phyloP scores from a whole-genome alignment of 805 yeast genomes.

The Yarrowia divulgata region DNA sequence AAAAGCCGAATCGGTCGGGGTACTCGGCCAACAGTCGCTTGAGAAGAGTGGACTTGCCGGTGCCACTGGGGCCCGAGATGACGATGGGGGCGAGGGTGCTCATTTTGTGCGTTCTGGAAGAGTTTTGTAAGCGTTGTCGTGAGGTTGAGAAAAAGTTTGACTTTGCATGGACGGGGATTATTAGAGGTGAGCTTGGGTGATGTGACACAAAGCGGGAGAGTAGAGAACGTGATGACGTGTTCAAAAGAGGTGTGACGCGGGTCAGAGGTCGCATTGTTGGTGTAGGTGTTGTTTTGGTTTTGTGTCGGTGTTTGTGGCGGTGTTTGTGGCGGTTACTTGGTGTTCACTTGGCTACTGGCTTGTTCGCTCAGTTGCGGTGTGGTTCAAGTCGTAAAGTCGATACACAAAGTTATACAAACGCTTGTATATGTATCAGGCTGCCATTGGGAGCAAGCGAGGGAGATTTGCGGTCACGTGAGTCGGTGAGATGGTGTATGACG shows the following conservation, averaged over 20 bases:
- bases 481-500: too few species aligned
- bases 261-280: neutral
- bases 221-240: neutral
- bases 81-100: slow-evolving; percentile 76
- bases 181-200: neutral
- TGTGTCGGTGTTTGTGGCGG: too few species aligned
- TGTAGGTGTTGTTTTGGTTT: too few species aligned
- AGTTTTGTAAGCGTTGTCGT: neutral
- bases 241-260: neutral
- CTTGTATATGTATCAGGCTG: neutral
- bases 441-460: slow-evolving; percentile 1
- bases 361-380: too few species aligned
- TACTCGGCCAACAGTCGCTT: slow-evolving; percentile 88
- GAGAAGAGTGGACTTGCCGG: slow-evolving; percentile 94
- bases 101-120: slow-evolving; percentile 41
- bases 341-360: too few species aligned
- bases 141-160: slow-evolving; percentile 7
- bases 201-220: too few species aligned
- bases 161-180: neutral
- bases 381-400: too few species aligned
- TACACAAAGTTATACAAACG: too few species aligned
- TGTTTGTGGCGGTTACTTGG: too few species aligned
- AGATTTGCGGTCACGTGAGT: neutral
- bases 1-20: slow-evolving; percentile 91
- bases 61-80: slow-evolving; percentile 92